Evolutionary conservation across 2,329 filamentous ascomycete genomes (phyloP), one percentile per base, ranked within the genome.

Genomic region (Thyridium curvatum): DNA sequence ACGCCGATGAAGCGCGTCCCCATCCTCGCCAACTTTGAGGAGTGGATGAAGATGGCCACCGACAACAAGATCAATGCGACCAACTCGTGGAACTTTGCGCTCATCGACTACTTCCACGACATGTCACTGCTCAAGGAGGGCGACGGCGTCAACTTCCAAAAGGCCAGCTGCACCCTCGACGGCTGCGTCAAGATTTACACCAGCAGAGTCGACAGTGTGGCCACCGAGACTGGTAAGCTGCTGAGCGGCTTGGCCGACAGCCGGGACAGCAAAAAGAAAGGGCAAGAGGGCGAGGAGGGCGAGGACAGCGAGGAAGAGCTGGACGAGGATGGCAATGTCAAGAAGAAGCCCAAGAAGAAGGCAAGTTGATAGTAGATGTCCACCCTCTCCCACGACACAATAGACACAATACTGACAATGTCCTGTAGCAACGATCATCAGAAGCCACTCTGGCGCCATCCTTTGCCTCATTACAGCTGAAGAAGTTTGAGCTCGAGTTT

Each of bases 21-120:
- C 1, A 85, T 98, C 52, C 71, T 98, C 39, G 93, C 93, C 55
- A 98, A 98, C 64, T 98, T 97, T 53, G 93, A 98, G 61, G 93
- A 98, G 60, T 97, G 91, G 93, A 97, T 98, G 89, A 98, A 97
- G 73, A 94, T 98, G 89, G 93, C 93, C 3, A 97, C 93, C 13
- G 93, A 98, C 68, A 98, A 98, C 68, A 93, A 93, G 65, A 98
- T 98, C 72, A 98, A 97, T 59, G 91, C 93, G 35, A 81, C 84
- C 43, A 98, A 98, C 62, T 96, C 90, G 21, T 98, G 93, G 93
- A 97, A 97, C 62, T 97, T 98, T 65, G 93, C 93, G n/a, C 77
- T 98, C 14, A 98, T 98, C 58, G 93, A 98, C 62, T 98, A 98
- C 65, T 98, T 98, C 55, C 91, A 98, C 62, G 93, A 98, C 56